These are phyloP conservation scores for Rhizopogon vinicolor DNA, from an alignment of 768 basidiomycete genomes.

Conservation along the genomic window DNA sequence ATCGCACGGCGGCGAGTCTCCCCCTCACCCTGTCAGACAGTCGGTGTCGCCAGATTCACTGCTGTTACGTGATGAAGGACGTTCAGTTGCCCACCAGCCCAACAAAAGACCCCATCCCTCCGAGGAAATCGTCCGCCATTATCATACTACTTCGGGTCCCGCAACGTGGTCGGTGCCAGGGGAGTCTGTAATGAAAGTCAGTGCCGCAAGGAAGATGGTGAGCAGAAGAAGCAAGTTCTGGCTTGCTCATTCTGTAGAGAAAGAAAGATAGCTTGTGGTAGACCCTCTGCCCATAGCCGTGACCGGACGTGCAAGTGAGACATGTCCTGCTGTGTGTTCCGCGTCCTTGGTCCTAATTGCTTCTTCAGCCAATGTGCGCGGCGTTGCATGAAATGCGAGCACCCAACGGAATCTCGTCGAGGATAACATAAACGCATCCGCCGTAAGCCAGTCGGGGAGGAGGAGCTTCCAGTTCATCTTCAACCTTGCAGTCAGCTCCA, in stretches of 20 bases:
- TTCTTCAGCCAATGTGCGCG: conserved; percentile 40
- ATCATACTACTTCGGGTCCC: conserved; percentile 13
- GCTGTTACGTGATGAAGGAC: conserved; percentile 21
- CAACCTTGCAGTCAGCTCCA: background rate
- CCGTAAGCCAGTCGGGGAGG: conserved; percentile 23
- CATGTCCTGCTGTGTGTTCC: background rate
- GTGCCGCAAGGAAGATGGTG: conserved; percentile 26
- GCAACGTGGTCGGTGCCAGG: conserved; percentile 31
- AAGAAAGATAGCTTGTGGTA: conserved; percentile 47
- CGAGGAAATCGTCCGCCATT: conserved; percentile 26
- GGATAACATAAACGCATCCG: conserved; percentile 40
- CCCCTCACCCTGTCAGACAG: background rate
- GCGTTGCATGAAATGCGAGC: conserved; percentile 40
- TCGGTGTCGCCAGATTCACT: conserved; percentile 13
- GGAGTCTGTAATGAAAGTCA: conserved; percentile 25
- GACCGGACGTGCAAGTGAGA: conserved; percentile 45
- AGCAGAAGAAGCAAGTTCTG: conserved; percentile 41
- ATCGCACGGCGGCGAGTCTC: conserved; percentile 10
- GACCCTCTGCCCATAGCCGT: conserved; percentile 32
- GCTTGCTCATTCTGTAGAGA: conserved; percentile 46
- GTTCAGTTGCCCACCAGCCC: conserved; percentile 13
- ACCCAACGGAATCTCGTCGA: conserved; percentile 45
- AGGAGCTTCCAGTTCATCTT: conserved; percentile 11
- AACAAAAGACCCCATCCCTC: conserved; percentile 25
- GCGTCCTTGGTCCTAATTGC: conserved; percentile 14